A percentile compares a stretch with the other conserved stretches of the same genome.
phyloP scores from a whole-genome alignment of 2,329 filamentous ascomycete species.

The Coleophoma eucalyptorum region DNA sequence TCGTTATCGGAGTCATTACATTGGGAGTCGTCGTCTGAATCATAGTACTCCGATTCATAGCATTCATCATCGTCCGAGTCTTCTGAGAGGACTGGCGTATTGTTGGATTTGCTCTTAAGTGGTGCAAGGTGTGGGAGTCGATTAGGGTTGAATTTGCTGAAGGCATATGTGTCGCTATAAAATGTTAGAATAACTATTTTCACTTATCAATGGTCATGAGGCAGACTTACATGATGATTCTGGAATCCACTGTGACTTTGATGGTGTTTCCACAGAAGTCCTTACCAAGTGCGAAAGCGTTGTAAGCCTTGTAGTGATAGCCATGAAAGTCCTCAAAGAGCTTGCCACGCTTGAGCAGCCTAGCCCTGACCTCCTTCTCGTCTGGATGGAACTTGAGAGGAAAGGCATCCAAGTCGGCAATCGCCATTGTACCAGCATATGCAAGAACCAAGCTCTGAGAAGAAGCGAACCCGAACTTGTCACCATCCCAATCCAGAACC shows the following conservation, averaged over 20 bases:
- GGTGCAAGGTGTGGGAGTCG: slow-evolving; percentile 7
- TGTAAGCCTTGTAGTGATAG: slow-evolving; percentile 44
- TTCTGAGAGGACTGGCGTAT: neutral
- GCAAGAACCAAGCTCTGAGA: slow-evolving; percentile 31
- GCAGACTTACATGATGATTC: slow-evolving; percentile 15
- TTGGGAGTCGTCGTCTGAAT: neutral
- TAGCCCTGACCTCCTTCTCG: slow-evolving; percentile 27
- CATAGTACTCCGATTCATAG: neutral
- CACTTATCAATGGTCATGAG: neutral
- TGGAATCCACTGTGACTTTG: slow-evolving; percentile 15
- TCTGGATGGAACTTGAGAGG: slow-evolving; percentile 41
- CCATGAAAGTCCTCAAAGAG: slow-evolving; percentile 41
- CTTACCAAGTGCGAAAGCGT: slow-evolving; percentile 14
- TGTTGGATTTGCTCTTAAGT: slow-evolving; percentile 12
- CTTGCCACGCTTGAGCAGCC: slow-evolving; percentile 36
- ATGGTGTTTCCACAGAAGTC: slow-evolving; percentile 13
- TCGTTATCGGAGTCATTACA: slow-evolving; percentile 4
- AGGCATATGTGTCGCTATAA: slow-evolving; percentile 12
- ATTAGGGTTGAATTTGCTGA: slow-evolving; percentile 22
- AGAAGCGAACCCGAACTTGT: slow-evolving; percentile 37
- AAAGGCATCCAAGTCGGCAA: slow-evolving; percentile 38
- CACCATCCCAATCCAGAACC: slow-evolving; percentile 45
- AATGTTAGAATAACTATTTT: neutral
- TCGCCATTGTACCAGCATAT: slow-evolving; percentile 40
- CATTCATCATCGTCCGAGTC: neutral